These are phyloP conservation scores for Sabuloglossum arenarium DNA, from an alignment of 495 filamentous ascomycete species.

Conservation along the genomic window DNA sequence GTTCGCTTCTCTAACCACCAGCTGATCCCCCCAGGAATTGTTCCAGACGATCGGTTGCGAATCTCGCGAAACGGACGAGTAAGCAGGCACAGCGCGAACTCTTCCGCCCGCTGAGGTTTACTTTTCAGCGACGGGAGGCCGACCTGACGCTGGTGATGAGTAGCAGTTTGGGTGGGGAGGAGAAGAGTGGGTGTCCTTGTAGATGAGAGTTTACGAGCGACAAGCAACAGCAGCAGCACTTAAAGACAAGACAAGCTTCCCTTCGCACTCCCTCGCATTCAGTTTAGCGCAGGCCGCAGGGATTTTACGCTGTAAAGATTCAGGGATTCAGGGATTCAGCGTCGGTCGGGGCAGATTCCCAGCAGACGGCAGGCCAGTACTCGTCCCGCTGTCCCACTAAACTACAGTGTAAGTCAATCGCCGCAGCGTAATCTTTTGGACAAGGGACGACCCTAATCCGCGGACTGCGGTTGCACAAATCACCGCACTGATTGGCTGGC, in stretches of 20 bases:
- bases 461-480: background rate
- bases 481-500: background rate
- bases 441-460: background rate
- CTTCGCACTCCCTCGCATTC: background rate
- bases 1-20: background rate
- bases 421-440: background rate
- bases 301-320: no score
- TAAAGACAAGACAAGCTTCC: background rate
- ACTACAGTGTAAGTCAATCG: no score
- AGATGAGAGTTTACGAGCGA: background rate
- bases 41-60: background rate
- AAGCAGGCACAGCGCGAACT: background rate
- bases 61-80: background rate
- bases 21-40: background rate
- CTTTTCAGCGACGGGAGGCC: background rate
- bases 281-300: background rate
- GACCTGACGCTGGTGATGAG: background rate
- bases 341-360: background rate
- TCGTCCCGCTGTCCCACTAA: no score
- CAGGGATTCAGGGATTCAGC: background rate
- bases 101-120: background rate
- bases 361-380: background rate
- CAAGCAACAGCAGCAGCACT: background rate
- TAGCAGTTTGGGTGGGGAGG: background rate
- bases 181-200: background rate